Evolutionary conservation across 768 basidiomycete genomes (phyloP).

Genomic region (Phanerodontia chrysosporium): DNA sequence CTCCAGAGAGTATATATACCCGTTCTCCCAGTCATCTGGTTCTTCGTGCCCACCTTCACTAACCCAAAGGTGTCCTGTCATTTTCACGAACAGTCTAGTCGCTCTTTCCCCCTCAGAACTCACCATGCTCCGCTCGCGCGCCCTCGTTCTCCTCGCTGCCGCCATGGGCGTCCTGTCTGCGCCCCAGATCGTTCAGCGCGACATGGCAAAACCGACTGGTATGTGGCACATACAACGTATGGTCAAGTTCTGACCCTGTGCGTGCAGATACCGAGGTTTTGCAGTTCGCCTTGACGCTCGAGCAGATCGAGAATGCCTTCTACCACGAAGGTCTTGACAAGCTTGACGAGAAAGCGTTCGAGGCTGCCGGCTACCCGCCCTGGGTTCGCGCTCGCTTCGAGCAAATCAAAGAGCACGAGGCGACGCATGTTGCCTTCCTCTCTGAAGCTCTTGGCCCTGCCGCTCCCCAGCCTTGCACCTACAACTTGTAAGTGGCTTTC

Average conservation of each 20-base stretch:
- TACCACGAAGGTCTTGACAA: constrained; percentile 41
- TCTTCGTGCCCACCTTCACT: constrained; percentile 12
- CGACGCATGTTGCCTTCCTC: constrained; percentile 51
- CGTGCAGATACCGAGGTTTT: constrained; percentile 28
- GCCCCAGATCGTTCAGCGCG: constrained; percentile 8
- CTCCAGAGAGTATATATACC: background rate
- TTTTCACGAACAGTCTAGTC: background rate
- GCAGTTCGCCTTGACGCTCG: constrained; percentile 46
- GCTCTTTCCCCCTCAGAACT: background rate
- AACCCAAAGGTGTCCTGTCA: constrained; percentile 7
- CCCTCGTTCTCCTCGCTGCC: constrained; percentile 15
- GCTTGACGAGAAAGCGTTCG: constrained; percentile 43
- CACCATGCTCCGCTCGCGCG: constrained; percentile 9
- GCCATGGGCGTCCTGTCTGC: constrained; percentile 13
- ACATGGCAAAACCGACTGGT: constrained; percentile 8
- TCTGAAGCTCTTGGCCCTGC: constrained; percentile 38
- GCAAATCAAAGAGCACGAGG: constrained; percentile 54
- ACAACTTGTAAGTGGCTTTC: constrained; percentile 46
- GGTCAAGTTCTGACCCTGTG: too few relatives aligned
- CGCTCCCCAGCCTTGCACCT: constrained; percentile 51
- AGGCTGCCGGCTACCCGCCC: constrained; percentile 40
- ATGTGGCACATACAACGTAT: background rate
- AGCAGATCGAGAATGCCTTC: constrained; percentile 44
- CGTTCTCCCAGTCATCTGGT: background rate
- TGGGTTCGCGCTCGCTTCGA: constrained; percentile 47